Evolutionary conservation across 2,329 filamentous ascomycete genomes (phyloP).

Genomic region (Hyphodiscus sp.): DNA sequence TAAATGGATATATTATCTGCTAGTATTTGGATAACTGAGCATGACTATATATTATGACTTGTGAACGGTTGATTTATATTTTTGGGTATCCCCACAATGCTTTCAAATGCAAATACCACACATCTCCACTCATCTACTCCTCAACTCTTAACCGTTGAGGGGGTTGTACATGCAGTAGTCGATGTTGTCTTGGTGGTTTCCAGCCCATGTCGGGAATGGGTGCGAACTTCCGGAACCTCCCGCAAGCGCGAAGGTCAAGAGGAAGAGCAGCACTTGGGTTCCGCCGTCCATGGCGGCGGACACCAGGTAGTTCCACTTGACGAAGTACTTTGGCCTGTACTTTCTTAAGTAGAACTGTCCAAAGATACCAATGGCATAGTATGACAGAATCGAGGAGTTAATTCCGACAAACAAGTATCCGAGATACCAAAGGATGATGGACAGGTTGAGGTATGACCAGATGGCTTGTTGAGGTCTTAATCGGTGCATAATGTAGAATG

Average conservation of each 20-base stretch:
- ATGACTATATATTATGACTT: neutral
- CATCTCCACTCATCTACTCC: neutral
- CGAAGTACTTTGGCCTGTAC: conserved; percentile 63
- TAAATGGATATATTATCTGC: neutral
- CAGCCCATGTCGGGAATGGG: conserved; percentile 21
- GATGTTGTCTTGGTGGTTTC: conserved; percentile 10
- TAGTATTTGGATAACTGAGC: neutral
- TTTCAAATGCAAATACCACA: neutral
- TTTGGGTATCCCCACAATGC: neutral
- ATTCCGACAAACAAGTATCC: conserved; percentile 39
- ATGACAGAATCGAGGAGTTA: conserved; percentile 33
- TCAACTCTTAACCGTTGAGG: conserved; percentile 12
- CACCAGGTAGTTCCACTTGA: conserved; percentile 72
- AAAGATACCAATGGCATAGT: conserved; percentile 32
- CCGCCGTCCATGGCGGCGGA: conserved; percentile 67
- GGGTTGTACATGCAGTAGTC: conserved; percentile 14
- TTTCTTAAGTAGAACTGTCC: conserved; percentile 37
- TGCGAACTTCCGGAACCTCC: conserved; percentile 22
- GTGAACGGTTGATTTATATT: neutral
- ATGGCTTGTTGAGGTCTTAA: conserved; percentile 21
- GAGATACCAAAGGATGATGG: conserved; percentile 38
- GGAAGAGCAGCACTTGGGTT: conserved; percentile 57
- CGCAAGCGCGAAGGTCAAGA: conserved; percentile 58
- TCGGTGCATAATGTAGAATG: conserved; percentile 28
- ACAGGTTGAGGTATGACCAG: conserved; percentile 33